These are phyloP conservation scores for Eimeria mitis DNA, from an alignment of 169 alveolate genomes.

Conservation along the genomic window DNA sequence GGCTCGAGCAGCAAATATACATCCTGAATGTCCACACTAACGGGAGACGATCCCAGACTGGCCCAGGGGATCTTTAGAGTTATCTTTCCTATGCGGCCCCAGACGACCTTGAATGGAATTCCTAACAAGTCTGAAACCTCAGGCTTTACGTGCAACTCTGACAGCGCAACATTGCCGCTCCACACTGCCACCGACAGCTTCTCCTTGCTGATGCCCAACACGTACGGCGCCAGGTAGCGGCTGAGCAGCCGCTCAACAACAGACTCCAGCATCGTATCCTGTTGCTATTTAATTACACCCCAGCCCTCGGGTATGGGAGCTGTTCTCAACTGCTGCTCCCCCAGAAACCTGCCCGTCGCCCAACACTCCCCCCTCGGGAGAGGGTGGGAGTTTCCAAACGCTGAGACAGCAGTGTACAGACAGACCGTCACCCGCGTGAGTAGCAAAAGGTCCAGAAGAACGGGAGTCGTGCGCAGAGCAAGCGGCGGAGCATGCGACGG, in stretches of 20 bases:
- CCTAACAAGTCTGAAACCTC: constrained; percentile 89
- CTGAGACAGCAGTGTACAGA: background rate
- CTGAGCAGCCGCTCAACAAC: constrained; percentile 90
- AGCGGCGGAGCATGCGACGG: background rate
- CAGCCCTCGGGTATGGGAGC: background rate
- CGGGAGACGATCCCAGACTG: constrained; percentile 89
- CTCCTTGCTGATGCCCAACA: constrained; percentile 89
- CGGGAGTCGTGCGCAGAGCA: no score
- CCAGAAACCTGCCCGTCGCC: background rate
- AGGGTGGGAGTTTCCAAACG: background rate
- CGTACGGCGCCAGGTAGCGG: constrained; percentile 93
- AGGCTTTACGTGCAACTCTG: constrained; percentile 89
- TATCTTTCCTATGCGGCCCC: constrained; percentile 90
- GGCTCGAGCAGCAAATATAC: constrained; percentile 89
- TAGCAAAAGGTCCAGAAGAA: background rate
- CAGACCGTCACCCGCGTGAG: background rate
- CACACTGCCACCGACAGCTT: constrained; percentile 92
- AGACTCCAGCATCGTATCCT: constrained; percentile 88
- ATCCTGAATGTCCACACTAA: constrained; percentile 88
- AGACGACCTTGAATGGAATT: constrained; percentile 86
- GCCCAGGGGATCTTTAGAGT: constrained; percentile 91
- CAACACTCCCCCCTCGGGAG: background rate
- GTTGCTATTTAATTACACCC: background rate
- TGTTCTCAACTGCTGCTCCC: background rate
- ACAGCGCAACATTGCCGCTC: constrained; percentile 92